Base-by-base conservation (phyloP, 2,329 filamentous ascomycete species). In the Paraphaeosphaeria minitans region DNA sequence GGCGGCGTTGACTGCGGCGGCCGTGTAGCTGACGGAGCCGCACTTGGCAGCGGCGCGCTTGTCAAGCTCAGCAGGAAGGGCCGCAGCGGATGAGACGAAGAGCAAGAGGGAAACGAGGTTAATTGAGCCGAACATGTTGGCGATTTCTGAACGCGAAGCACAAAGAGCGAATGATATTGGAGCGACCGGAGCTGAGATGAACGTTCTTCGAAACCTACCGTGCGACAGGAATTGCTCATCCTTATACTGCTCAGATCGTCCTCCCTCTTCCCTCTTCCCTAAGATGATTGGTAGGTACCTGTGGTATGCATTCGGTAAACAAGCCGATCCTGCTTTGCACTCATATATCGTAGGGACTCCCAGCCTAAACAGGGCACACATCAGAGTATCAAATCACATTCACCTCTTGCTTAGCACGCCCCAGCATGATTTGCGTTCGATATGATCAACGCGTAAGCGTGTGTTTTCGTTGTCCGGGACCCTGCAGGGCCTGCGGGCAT, bases 51-150 rank as follows among this genome's bases (percentile, higher is more conserved):
- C 33, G 14, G 33, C 22, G 45, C 46, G 37, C 37, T 47, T 51
- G 47, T 51, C 55, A 27, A 56, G 46, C 27, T 45, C 48, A 41
- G 55, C 41, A 27, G 55, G 55, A 45, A 56, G 55, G 7, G 55
- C 55, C 19, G 24, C 39, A 27, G 55, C 39, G 47, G 55, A 35
- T 16, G 55, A 37, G 47, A 45, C 35, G 35, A 43, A 19, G 47
- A 45, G 24, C 24, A 56, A 21, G 47, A 52, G 21, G 19, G 41
- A 39, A 37, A 51, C 37, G 37, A 52, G 24, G 39, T 43, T 56
- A 47, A 51, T 27, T 41, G 48, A 50, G 47, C 33, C 35, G 27
- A 46, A 55, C 52, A 55, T 55, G 10, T 47, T 55, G 19, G n/a
- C 31, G 27, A 13, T 27, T 14, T 47, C 24, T 16, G 27, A n/a